Evolutionary conservation across 805 yeast species (phyloP), one percentile per base, ranked within the genome.

Genomic region (Candida vartiovaarae): DNA sequence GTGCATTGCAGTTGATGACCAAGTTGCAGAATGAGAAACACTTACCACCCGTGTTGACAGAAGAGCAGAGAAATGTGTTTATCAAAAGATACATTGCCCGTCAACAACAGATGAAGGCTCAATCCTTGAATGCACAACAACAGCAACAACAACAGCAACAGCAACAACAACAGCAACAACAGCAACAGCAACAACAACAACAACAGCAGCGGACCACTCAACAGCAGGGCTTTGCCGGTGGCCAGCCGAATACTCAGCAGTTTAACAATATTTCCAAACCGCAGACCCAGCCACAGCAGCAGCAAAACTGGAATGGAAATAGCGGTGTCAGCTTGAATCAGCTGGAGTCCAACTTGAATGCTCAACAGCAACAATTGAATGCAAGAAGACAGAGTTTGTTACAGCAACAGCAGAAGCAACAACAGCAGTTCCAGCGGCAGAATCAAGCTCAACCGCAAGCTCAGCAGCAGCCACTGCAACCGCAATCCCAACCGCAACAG

Each of bases 21-120:
- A 53, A 51, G 34, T 32, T 57, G 20, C 62, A 58, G 34, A 51
- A 46, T 34, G 55, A 55, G 42, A 50, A 50, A 5, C 57, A 55
- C 32, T 40, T 54, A 2, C 59, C 62, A 4, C 41, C 45, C 3
- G 38, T 38, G 9, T 34, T 58, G 15, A 52, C 60, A 1, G 50
- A 48, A 39, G 60, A 54, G 20, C 61, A 58, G 43, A 53, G 52
- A 38, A 51, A 42, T 27, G 34, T 47, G 8, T 56, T 58, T 37
- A 45, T 58, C 4, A 55, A 52, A 34, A 49, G 53, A 24, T 55
- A 47, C 32, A 50, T 58, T 31, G 43, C 44, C 23, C 55, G 60
- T 34, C 61, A 58, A 32, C 60, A 54, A 33, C 55, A 54, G 42
- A 8, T 48, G 11, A 53, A 49, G 31, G 27, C 47, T 38, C 50